Percentiles rank a stretch among this genome's conserved stretches.
phyloP scores from a whole-genome alignment of 441 rosid genomes.

The Bocquillonia castaneifolia region DNA sequence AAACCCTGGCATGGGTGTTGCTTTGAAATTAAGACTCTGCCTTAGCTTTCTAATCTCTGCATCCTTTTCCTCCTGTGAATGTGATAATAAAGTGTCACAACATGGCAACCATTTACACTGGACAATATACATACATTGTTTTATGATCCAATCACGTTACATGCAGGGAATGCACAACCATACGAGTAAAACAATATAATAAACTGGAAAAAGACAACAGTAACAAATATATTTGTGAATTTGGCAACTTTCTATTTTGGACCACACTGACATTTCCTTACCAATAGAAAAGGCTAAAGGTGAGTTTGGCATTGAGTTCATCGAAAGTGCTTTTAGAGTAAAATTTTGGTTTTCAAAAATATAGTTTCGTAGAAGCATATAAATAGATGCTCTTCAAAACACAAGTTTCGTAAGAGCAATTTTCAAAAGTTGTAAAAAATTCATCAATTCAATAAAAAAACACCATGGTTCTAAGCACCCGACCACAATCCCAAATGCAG shows the following conservation, averaged over 20 bases:
- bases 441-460: no score
- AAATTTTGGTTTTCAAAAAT: no score
- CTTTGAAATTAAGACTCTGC: slow-evolving; percentile 43
- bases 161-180: background rate
- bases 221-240: background rate
- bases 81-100: slow-evolving; percentile 12
- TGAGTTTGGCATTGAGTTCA: no score
- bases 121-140: background rate
- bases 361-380: no score
- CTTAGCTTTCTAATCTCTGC: slow-evolving; percentile 40
- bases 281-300: background rate
- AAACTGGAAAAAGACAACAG: background rate
- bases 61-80: slow-evolving; percentile 50
- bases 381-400: no score
- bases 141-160: background rate
- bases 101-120: background rate
- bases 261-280: background rate
- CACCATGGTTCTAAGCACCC: no score
- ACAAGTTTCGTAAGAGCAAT: no score
- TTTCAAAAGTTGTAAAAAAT: no score
- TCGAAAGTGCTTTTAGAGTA: no score
- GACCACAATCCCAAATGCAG: no score
- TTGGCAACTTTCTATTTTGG: background rate
- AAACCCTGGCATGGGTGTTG: slow-evolving; percentile 47
- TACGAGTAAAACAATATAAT: background rate